These are phyloP conservation scores for Candida buenavistaensis DNA, from an alignment of 1,139 yeast genomes.

Conservation along the genomic window DNA sequence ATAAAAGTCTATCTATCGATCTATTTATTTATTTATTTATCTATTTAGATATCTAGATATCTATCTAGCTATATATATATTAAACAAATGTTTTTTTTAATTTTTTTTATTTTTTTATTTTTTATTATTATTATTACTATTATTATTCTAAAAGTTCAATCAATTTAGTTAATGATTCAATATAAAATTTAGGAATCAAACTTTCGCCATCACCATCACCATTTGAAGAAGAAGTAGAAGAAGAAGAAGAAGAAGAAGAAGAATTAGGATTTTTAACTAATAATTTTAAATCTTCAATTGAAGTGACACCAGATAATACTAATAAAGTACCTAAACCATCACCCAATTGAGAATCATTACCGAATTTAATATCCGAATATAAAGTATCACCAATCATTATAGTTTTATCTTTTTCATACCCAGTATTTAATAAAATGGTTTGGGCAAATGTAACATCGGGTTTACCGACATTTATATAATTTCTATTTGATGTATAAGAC, in stretches of 20 bases:
- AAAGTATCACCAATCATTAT: constrained; percentile 46
- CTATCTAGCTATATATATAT: too few species aligned
- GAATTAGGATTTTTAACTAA: constrained; percentile 12
- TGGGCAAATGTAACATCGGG: constrained; percentile 30
- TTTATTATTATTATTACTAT: too few species aligned
- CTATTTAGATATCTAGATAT: too few species aligned
- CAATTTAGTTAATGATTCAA: constrained; percentile 33
- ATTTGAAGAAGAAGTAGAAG: too few species aligned
- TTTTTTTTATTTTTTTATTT: too few species aligned
- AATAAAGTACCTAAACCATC: constrained; percentile 31
- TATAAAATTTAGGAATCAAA: constrained; percentile 29
- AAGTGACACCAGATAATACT: constrained; percentile 41
- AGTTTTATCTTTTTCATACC: constrained; percentile 28
- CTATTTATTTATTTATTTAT: too few species aligned
- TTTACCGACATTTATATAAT: constrained; percentile 39
- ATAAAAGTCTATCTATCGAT: too few species aligned
- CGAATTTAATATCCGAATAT: constrained; percentile 46
- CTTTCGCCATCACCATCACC: constrained; percentile 21
- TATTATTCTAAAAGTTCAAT: constrained; percentile 16
- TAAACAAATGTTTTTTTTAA: too few species aligned
- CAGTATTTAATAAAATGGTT: constrained; percentile 26
- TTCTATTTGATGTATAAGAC: constrained; percentile 35
- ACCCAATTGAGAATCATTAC: constrained; percentile 41
- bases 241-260: too few species aligned
- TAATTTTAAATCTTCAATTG: constrained; percentile 17